phyloP scores from a whole-genome alignment of 192 early-diverging fungal species.

The Dimargaris cristalligena region DNA sequence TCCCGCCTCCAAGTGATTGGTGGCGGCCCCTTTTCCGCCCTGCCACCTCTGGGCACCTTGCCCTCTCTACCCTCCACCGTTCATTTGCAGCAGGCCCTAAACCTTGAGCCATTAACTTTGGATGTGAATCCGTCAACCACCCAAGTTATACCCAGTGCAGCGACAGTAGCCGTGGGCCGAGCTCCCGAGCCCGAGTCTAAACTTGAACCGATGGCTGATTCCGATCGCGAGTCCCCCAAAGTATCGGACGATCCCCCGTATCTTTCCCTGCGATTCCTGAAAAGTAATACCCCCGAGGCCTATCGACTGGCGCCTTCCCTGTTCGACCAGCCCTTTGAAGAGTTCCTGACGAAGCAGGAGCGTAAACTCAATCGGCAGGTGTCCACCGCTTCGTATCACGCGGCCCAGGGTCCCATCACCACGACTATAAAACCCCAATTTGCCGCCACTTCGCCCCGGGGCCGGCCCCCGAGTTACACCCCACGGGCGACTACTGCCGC shows the following conservation, averaged over 20 bases:
- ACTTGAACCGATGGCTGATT: too few relatives aligned
- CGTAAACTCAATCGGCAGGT: neutral
- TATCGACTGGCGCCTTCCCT: too few relatives aligned
- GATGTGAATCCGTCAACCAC: neutral
- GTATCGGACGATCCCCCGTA: neutral
- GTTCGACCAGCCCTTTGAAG: neutral
- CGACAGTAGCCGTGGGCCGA: neutral
- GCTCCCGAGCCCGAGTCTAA: too few relatives aligned
- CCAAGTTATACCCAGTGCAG: neutral
- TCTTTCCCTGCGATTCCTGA: neutral
- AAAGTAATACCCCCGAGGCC: neutral
- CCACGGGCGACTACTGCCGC: too few relatives aligned
- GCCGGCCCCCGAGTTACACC: too few relatives aligned
- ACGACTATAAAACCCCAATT: too few relatives aligned
- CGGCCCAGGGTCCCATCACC: too few relatives aligned
- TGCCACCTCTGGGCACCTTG: neutral
- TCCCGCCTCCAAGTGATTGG: neutral
- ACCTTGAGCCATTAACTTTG: neutral
- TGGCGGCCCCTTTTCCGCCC: neutral
- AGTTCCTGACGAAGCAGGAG: neutral
- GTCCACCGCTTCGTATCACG: neutral
- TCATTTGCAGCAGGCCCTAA: neutral
- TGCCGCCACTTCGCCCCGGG: too few relatives aligned
- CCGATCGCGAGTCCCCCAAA: neutral
- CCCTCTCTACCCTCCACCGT: neutral